These are phyloP conservation scores for Obelidium mucronatum DNA, from an alignment of 192 early-diverging fungal genomes.

Conservation along the genomic window DNA sequence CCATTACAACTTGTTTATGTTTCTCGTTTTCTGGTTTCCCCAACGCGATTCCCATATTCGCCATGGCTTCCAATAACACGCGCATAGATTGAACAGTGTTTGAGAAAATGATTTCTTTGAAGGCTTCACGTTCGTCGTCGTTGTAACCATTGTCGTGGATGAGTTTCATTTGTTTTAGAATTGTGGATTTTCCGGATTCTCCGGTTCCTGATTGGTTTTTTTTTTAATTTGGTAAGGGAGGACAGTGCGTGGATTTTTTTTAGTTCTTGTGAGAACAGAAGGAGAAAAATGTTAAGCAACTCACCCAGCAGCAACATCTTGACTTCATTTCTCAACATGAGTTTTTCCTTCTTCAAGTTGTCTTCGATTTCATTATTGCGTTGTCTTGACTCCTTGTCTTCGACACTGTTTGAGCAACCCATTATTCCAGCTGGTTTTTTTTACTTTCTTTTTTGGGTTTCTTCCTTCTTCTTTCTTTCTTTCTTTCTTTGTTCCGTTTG, in stretches of 20 bases:
- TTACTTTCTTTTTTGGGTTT: too few species aligned
- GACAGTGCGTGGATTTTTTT: neutral
- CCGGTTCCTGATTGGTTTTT: slow-evolving; percentile 74
- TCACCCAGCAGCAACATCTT: slow-evolving; percentile 91
- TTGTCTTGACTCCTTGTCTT: slow-evolving; percentile 84
- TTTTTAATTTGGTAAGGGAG: neutral
- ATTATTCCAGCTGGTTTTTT: slow-evolving; percentile 56
- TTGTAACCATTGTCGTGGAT: slow-evolving; percentile 96
- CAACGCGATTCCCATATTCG: slow-evolving; percentile 78
- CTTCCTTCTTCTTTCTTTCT: too few species aligned
- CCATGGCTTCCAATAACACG: slow-evolving; percentile 96
- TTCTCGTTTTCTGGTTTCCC: slow-evolving; percentile 72
- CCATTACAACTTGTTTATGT: slow-evolving; percentile 77
- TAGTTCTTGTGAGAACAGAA: neutral
- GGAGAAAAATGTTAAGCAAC: neutral
- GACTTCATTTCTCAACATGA: slow-evolving; percentile 85
- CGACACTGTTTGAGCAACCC: slow-evolving; percentile 89
- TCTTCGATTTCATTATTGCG: slow-evolving; percentile 92
- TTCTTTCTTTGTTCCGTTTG: too few species aligned
- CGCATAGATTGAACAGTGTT: slow-evolving; percentile 97
- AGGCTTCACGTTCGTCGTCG: slow-evolving; percentile 87
- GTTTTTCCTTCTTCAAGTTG: slow-evolving; percentile 83
- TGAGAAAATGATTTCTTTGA: slow-evolving; percentile 95
- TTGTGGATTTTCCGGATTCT: slow-evolving; percentile 97
- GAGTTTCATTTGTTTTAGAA: slow-evolving; percentile 98